Conservation (phyloP, 2,329 filamentous ascomycete genomes). For the Gaeumannomyces tritici region DNA sequence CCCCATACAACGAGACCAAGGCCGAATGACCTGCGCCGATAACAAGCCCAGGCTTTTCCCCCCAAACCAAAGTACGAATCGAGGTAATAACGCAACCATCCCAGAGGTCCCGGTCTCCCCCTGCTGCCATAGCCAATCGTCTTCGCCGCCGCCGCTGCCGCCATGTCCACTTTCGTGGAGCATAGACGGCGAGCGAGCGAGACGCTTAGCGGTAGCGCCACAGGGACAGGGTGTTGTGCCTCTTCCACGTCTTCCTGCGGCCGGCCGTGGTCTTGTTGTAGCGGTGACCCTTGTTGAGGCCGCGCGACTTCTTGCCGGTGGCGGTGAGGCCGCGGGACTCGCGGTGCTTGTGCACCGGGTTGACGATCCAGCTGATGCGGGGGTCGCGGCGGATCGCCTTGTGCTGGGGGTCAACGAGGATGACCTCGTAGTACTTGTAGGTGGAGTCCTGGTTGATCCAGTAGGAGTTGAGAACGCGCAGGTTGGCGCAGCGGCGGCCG, state of each 20-base stretch:
- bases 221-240: slow-evolving; percentile 97
- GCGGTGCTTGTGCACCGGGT: slow-evolving; percentile 99
- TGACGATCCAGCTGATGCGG: slow-evolving; percentile 99
- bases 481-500: slow-evolving; percentile 95
- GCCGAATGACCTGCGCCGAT: not conserved
- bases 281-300: slow-evolving; percentile 97
- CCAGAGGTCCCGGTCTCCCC: not conserved
- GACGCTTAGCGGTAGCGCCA: slow-evolving; percentile 87
- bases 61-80: not conserved
- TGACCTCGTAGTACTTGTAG: slow-evolving; percentile 99
- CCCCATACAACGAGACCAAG: not conserved
- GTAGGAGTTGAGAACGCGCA: slow-evolving; percentile 99
- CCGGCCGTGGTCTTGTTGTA: slow-evolving; percentile 98
- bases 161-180: not conserved
- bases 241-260: slow-evolving; percentile 99
- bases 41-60: not conserved
- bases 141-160: too few species aligned
- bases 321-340: slow-evolving; percentile 94
- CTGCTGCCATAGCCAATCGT: too few species aligned
- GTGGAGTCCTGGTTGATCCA: slow-evolving; percentile 99
- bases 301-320: slow-evolving; percentile 98
- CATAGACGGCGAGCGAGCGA: not conserved
- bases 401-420: slow-evolving; percentile 99
- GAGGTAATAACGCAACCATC: not conserved
- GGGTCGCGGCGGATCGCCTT: slow-evolving; percentile 99